Evolutionary conservation across 2,329 filamentous ascomycete genomes (phyloP), one percentile per base, ranked within the genome.

Genomic region (Penicillium decumbens): DNA sequence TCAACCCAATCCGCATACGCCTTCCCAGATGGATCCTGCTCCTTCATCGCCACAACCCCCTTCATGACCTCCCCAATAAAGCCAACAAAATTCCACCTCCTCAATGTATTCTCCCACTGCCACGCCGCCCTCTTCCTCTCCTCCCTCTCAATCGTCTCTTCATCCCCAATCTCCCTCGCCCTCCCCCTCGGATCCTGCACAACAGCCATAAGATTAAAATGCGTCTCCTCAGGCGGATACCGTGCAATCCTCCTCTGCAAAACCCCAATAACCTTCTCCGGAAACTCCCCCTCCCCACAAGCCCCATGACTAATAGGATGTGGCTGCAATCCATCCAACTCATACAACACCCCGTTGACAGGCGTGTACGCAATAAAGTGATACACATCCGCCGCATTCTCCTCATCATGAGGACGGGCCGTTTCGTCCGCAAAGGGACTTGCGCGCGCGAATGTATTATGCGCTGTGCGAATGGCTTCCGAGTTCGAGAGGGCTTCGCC

Each of bases 331-430:
- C 93, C 93, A 71, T 98, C 93, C 45, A 98, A 80, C 74, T 98
- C 93, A 77, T 96, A 98, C 47, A 98, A 79, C 4, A 76, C 83
- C 57, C 85, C 86, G 65, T 86, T 81, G 59, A 95, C 79, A 46
- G 85, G 81, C 7, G 89, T 91, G 73, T 98, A 98, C 28, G 91
- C 93, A 63, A 98, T 90, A 72, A 98, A 98, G 75, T 98, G 93
- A 74, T 95, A 98, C 25, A 92, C 88, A 65, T 97, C 93, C 0
- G 50, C 59, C 1, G 59, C 63, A 63, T 95, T 90, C 47, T 88
- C 79, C 54, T 84, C 83, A n/a, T 83, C 82, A 45, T 80, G 80
- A 9, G 82, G 76, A 9, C 85, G 81, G 59, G 86, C 82, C 54
- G 89, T 95, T 79, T 98, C 93, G 70, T 95, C 90, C 46, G 88